Base-by-base conservation (phyloP, 108 stramenopile species). In the Bacterosira constricta region DNA sequence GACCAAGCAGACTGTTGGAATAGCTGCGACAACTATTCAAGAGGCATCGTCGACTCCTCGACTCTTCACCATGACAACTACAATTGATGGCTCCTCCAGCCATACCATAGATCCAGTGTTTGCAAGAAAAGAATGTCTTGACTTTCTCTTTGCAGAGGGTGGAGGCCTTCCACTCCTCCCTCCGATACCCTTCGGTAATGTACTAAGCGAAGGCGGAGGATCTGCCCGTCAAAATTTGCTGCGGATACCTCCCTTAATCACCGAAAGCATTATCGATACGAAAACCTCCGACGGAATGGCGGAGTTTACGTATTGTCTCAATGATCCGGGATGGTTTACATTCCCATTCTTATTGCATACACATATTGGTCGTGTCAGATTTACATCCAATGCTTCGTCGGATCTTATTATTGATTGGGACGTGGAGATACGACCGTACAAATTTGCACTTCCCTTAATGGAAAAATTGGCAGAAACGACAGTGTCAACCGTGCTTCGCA, bases 291-390 rank as follows among this genome's bases (percentile, higher is more conserved):
- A 74, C 8, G 49, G 23, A n/a, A 21, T 0, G 32, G 29, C 63
- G 2, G 65, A 39, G 10, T 68, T 76, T 30, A 13, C 39, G 1
- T 80, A 84, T 38, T 42, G 15, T 34, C 30, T 83, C 10, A 66
- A 79, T 39, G 52, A 60, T 23, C 82, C 82, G 10, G 83, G 83
- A 21, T 77, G 67, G 79, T 11, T 37, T 3, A 83, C 82, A 30
- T 77, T 84, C 27, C 79, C 83, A 8, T 84, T 81, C 67, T 59
- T 81, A 11, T 34, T 81, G 11, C 83, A 84, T 56, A 81, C 79
- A 23, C 83, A 84, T 39, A 18, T 72, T 30, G 83, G 79, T 4
- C 26, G 50, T 11, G 79, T 84, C 26, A 26, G 39, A 27, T 83
- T 83, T 58, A 17, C 63, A 10, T 69, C 57, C 60, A 61, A 29